These are phyloP conservation scores for Flaveria ramosissima DNA, from an alignment of 129 eudicot species.

Conservation along the genomic window DNA sequence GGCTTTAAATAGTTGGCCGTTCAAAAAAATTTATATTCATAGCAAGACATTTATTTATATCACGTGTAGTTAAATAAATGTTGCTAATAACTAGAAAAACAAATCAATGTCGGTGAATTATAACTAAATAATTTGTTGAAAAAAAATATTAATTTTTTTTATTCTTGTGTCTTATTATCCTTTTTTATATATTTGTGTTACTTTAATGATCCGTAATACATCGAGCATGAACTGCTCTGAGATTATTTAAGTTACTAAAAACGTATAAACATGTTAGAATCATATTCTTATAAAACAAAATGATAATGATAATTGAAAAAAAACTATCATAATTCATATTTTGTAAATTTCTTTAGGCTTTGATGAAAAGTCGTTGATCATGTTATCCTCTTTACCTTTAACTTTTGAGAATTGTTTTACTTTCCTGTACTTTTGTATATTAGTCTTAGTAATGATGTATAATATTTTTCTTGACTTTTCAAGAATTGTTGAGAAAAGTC, in stretches of 20 bases:
- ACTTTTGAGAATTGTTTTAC: background rate
- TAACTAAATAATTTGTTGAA: too few relatives aligned
- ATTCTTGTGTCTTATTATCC: background rate
- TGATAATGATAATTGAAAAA: too few relatives aligned
- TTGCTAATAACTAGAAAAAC: too few relatives aligned
- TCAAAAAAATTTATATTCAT: too few relatives aligned
- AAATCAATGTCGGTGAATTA: too few relatives aligned
- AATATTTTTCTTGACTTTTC: constrained; percentile 8
- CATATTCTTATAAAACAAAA: background rate
- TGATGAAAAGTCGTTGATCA: background rate
- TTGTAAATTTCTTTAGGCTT: background rate
- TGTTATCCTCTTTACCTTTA: background rate
- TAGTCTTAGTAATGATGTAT: background rate
- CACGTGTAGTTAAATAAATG: background rate
- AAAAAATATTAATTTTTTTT: too few relatives aligned
- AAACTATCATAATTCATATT: background rate
- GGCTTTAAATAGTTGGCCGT: too few relatives aligned
- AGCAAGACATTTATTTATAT: background rate
- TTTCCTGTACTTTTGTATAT: background rate
- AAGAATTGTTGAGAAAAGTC: constrained; percentile 8
- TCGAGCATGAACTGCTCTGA: background rate
- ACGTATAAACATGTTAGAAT: background rate
- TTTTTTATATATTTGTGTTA: too few relatives aligned
- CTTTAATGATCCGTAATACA: too few relatives aligned
- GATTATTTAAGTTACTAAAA: background rate